These are phyloP conservation scores for Lentinula edodes DNA, from an alignment of 768 basidiomycete genomes.

Conservation along the genomic window DNA sequence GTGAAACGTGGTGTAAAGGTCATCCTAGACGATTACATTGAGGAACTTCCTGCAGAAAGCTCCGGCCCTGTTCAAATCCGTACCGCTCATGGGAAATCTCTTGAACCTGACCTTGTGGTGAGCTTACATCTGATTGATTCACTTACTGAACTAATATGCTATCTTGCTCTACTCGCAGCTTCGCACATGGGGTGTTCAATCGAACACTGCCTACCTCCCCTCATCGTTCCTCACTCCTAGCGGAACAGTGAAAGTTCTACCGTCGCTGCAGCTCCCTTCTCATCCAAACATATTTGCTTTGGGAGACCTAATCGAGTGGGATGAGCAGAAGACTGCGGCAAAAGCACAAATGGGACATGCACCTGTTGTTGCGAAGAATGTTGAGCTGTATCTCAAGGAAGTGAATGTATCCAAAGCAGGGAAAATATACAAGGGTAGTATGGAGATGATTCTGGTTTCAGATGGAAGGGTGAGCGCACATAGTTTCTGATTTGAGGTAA, in stretches of 20 bases:
- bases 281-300: conserved; percentile 55
- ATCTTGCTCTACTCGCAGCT: conserved; percentile 11
- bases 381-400: conserved; percentile 38
- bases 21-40: conserved; percentile 33
- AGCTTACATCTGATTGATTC: conserved; percentile 28
- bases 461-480: conserved; percentile 36
- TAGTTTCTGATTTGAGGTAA: background rate
- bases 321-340: conserved; percentile 52
- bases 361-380: conserved; percentile 41
- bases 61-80: conserved; percentile 29
- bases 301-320: conserved; percentile 60
- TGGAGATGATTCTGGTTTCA: conserved; percentile 48
- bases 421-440: conserved; percentile 41
- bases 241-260: conserved; percentile 44
- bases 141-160: conserved; percentile 9
- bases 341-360: conserved; percentile 45
- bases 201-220: conserved; percentile 31
- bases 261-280: conserved; percentile 50
- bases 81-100: conserved; percentile 28
- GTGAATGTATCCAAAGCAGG: conserved; percentile 23
- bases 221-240: conserved; percentile 13
- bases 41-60: conserved; percentile 28
- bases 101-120: conserved; percentile 42
- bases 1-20: conserved; percentile 26
- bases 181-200: conserved; percentile 12